Evolutionary conservation across 164 flowering plant species (phyloP).

Genomic region (Sextonia rubra): DNA sequence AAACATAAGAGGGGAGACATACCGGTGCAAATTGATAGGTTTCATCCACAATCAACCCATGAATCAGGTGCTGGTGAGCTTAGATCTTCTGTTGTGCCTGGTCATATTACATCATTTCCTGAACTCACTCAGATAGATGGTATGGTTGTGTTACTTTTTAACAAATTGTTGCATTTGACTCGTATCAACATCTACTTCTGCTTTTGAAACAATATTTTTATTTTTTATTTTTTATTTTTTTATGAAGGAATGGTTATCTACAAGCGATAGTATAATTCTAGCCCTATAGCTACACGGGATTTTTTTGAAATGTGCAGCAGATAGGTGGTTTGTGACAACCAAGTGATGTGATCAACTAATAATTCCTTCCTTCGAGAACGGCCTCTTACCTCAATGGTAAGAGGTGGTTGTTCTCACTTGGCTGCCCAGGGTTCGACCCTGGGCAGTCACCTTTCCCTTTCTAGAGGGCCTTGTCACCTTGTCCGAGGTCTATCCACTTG

Average conservation of each 20-base stretch:
- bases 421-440: too few relatives aligned
- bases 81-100: conserved; percentile 19
- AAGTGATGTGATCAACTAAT: background rate
- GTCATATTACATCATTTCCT: conserved; percentile 10
- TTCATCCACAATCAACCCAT: conserved; percentile 8
- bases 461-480: too few relatives aligned
- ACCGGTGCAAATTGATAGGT: conserved; percentile 11
- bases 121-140: conserved; percentile 32
- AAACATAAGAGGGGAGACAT: conserved; percentile 41
- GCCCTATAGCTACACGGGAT: background rate
- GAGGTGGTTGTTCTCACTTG: too few relatives aligned
- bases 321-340: background rate
- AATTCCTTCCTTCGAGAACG: too few relatives aligned
- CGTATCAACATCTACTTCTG: background rate
- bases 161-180: background rate
- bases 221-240: too few relatives aligned
- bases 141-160: conserved; percentile 43
- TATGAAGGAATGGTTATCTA: background rate
- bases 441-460: too few relatives aligned
- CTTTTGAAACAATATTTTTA: too few relatives aligned
- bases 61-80: conserved; percentile 20
- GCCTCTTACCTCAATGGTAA: too few relatives aligned
- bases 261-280: background rate
- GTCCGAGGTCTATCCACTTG: too few relatives aligned
- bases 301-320: background rate